Conservation (phyloP, 352 stramenopile species). For the Aphanomyces astaci region DNA sequence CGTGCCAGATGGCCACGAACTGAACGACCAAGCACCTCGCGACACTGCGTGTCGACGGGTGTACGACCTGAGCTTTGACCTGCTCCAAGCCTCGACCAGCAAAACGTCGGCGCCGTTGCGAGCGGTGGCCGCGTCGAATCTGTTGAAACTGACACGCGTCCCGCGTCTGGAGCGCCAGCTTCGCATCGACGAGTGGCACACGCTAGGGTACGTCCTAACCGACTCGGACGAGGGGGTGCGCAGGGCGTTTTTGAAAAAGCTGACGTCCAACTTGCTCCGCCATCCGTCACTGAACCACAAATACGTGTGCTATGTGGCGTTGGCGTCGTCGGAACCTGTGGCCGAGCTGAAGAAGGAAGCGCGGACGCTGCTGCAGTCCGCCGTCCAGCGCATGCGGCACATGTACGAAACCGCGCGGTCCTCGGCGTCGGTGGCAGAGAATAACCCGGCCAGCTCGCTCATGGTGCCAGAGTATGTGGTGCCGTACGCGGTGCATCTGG, state of each 20-base stretch:
- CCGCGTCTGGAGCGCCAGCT: slow-evolving; percentile 43
- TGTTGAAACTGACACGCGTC: slow-evolving; percentile 64
- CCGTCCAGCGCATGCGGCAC: slow-evolving; percentile 67
- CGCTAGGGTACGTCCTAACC: slow-evolving; percentile 66
- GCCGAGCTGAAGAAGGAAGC: slow-evolving; percentile 47
- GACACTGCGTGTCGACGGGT: slow-evolving; percentile 27
- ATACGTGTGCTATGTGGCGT: slow-evolving; percentile 66
- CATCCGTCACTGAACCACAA: slow-evolving; percentile 51
- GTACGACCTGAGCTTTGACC: slow-evolving; percentile 43
- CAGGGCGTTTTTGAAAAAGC: slow-evolving; percentile 57
- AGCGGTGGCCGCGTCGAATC: slow-evolving; percentile 35
- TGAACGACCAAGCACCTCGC: not conserved
- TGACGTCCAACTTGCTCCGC: slow-evolving; percentile 66
- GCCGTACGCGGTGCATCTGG: slow-evolving; percentile 72
- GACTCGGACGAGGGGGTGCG: slow-evolving; percentile 70
- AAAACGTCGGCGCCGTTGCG: slow-evolving; percentile 23
- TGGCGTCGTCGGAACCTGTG: slow-evolving; percentile 52
- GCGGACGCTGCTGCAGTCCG: slow-evolving; percentile 37
- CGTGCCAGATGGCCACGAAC: not conserved
- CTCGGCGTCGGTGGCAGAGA: too few species aligned
- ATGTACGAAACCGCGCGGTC: slow-evolving; percentile 46
- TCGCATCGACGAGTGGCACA: slow-evolving; percentile 58
- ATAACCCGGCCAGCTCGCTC: slow-evolving; percentile 35
- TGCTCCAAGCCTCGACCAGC: slow-evolving; percentile 30
- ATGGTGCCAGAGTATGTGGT: slow-evolving; percentile 79